These are phyloP conservation scores for Yamadazyma aaseri DNA, from an alignment of 1,139 yeast species.

Conservation along the genomic window DNA sequence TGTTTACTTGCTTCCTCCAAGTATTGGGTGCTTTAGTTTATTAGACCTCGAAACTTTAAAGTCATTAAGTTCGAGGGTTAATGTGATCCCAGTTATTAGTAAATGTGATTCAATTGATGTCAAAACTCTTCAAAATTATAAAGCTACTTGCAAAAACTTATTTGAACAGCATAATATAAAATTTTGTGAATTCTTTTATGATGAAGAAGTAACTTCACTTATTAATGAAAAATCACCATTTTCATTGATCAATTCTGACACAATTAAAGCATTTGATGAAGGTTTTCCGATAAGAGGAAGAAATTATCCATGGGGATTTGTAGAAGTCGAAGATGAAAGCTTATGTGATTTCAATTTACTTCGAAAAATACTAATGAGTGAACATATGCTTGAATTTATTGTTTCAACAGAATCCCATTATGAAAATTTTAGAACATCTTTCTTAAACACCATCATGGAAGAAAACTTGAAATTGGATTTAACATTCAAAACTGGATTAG, in stretches of 20 bases:
- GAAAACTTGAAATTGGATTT: background rate
- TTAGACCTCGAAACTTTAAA: conserved; percentile 71
- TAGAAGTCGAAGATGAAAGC: conserved; percentile 62
- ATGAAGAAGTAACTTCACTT: conserved; percentile 31
- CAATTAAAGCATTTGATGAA: conserved; percentile 23
- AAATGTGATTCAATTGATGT: conserved; percentile 68
- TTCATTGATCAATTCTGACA: conserved; percentile 56
- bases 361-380: conserved; percentile 49
- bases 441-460: conserved; percentile 31
- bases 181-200: conserved; percentile 55
- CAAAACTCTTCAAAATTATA: conserved; percentile 40
- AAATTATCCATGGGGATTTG: conserved; percentile 70
- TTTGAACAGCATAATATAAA: conserved; percentile 50
- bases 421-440: conserved; percentile 49
- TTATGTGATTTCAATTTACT: conserved; percentile 67
- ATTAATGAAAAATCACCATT: conserved; percentile 51
- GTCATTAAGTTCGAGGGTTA: conserved; percentile 61
- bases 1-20: conserved; percentile 66
- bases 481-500: conserved; percentile 9
- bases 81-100: conserved; percentile 72
- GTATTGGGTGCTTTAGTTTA: conserved; percentile 50
- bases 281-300: conserved; percentile 58
- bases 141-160: conserved; percentile 40
- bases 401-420: conserved; percentile 56
- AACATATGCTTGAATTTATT: conserved; percentile 60